Conservation (phyloP, 371 early-diverging fungal genomes). For the Batkoa obscura region DNA sequence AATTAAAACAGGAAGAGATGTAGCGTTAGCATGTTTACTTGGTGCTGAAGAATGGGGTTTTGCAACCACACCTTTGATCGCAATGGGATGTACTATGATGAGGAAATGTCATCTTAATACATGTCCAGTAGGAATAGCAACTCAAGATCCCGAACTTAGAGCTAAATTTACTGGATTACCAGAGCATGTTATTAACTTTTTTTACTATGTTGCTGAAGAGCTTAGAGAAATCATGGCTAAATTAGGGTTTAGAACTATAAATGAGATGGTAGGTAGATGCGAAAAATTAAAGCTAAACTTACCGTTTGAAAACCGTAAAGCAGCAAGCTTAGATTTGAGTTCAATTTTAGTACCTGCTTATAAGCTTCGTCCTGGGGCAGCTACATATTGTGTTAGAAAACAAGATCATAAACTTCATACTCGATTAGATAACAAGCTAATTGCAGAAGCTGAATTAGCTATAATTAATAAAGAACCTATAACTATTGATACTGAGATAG, state of each 20-base stretch:
- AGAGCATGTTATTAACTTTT: conserved; percentile 94
- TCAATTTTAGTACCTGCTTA: conserved; percentile 77
- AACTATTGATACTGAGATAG: conserved; percentile 39
- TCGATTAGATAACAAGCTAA: conserved; percentile 64
- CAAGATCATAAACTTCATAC: conserved; percentile 73
- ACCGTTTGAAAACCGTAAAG: conserved; percentile 56
- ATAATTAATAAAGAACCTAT: conserved; percentile 37
- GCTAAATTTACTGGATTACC: conserved; percentile 84
- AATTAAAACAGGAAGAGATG: conserved; percentile 90
- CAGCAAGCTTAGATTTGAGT: conserved; percentile 60
- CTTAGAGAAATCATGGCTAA: conserved; percentile 76
- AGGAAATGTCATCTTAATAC: conserved; percentile 83
- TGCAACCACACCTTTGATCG: conserved; percentile 90
- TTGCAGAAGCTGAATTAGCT: conserved; percentile 57
- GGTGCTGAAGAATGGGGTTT: conserved; percentile 98
- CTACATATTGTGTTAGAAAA: conserved; percentile 51
- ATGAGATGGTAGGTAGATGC: conserved; percentile 87
- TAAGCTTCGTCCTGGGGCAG: conserved; percentile 67
- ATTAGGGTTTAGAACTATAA: conserved; percentile 77
- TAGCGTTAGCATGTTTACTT: conserved; percentile 82
- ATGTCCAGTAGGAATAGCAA: conserved; percentile 94
- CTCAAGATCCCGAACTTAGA: conserved; percentile 85
- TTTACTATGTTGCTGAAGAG: conserved; percentile 91
- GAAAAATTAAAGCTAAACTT: conserved; percentile 63
- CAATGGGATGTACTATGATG: conserved; percentile 92